These are phyloP conservation scores for Ophiostoma angusticollis DNA, from an alignment of 2,329 filamentous ascomycete species.

Conservation along the genomic window DNA sequence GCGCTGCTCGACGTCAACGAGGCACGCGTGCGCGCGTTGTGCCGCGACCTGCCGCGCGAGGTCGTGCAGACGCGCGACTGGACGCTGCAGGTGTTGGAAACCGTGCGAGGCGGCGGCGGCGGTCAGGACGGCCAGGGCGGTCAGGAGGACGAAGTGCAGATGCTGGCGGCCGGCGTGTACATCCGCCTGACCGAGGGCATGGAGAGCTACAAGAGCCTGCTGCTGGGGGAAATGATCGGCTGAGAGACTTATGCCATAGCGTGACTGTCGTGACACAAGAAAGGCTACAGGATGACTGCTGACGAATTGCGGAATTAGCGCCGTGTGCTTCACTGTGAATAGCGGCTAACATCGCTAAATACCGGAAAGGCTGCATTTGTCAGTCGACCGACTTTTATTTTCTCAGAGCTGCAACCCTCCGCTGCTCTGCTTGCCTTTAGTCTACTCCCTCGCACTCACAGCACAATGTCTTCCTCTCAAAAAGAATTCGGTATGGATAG, in stretches of 20 bases:
- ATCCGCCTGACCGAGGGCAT: constrained; percentile 70
- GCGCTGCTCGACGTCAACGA: constrained; percentile 73
- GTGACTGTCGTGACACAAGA: no score
- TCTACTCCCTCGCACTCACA: not conserved
- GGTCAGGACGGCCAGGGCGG: constrained; percentile 33
- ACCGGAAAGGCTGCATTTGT: no score
- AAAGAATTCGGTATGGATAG: constrained; percentile 7
- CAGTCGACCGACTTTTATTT: not conserved
- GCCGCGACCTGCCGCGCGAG: constrained; percentile 59
- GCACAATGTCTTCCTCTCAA: constrained; percentile 18
- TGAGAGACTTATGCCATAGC: no score
- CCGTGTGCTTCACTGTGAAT: no score
- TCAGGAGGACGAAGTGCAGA: constrained; percentile 70
- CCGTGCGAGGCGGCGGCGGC: constrained; percentile 35
- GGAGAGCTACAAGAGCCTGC: constrained; percentile 63
- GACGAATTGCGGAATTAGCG: no score
- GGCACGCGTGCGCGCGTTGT: constrained; percentile 56
- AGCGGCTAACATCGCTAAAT: no score
- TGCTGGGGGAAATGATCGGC: constrained; percentile 56
- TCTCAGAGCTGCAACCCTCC: no score
- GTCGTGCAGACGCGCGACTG: constrained; percentile 76
- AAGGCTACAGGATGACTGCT: no score
- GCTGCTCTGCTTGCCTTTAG: not conserved
- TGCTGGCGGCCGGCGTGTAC: constrained; percentile 62
- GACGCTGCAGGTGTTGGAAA: constrained; percentile 64